phyloP scores from a whole-genome alignment of 2,329 filamentous ascomycete genomes.

The Fusarium paranaense region DNA sequence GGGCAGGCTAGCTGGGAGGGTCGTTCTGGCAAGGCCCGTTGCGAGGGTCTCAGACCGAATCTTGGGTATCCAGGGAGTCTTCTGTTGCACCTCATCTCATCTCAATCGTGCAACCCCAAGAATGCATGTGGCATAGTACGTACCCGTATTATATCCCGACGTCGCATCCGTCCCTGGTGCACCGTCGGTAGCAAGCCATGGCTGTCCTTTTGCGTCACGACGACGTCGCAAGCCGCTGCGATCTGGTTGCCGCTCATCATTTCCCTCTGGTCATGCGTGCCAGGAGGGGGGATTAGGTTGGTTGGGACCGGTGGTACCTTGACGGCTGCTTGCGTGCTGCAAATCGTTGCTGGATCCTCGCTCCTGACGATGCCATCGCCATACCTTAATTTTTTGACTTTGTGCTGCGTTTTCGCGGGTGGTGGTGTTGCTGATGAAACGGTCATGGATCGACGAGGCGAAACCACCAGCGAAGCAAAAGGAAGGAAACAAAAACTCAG shows the following conservation, averaged over 20 bases:
- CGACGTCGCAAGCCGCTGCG: constrained; percentile 11
- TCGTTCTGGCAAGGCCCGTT: constrained; percentile 12
- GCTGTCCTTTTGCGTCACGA: constrained; percentile 17
- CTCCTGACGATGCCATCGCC: neutral
- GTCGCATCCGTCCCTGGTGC: constrained; percentile 25
- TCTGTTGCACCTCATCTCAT: constrained; percentile 38
- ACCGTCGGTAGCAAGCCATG: constrained; percentile 11
- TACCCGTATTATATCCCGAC: constrained; percentile 27
- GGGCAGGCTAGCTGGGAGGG: neutral
- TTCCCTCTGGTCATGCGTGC: neutral
- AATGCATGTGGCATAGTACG: constrained; percentile 1
- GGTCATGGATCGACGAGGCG: neutral
- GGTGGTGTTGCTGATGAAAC: constrained; percentile 4
- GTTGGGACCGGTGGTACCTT: neutral
- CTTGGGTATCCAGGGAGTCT: constrained; percentile 13
- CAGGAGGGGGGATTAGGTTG: neutral
- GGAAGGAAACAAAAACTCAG: constrained; percentile 20
- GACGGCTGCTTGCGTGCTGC: neutral
- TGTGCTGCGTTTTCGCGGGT: constrained; percentile 1
- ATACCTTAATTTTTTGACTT: neutral
- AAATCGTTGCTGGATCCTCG: neutral
- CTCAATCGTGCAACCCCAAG: constrained; percentile 17
- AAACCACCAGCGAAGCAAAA: neutral
- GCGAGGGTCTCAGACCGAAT: constrained; percentile 31
- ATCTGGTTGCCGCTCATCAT: constrained; percentile 4